A percentile compares a stretch with the other conserved stretches of the same genome.
Conservation (phyloP, 768 basidiomycete species). For the Cubamyces sp. region DNA sequence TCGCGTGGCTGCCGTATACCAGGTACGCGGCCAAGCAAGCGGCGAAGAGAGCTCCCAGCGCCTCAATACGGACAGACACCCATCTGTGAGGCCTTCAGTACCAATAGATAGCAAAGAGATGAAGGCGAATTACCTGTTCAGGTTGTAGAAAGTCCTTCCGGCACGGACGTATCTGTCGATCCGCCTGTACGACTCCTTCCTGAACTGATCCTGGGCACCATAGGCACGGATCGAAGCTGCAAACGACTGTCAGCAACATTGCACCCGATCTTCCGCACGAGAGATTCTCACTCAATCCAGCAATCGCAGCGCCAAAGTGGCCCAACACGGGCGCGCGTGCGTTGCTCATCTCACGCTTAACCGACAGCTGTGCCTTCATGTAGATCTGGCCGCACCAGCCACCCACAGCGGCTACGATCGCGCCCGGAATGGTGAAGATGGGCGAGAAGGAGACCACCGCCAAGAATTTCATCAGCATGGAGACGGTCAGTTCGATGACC, state of each 20-base stretch:
- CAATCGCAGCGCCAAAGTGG: slow-evolving; percentile 57
- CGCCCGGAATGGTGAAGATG: slow-evolving; percentile 45
- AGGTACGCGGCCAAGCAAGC: slow-evolving; percentile 57
- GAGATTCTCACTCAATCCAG: slow-evolving; percentile 46
- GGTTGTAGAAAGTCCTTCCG: slow-evolving; percentile 50
- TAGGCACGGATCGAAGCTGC: slow-evolving; percentile 58
- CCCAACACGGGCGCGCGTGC: slow-evolving; percentile 53
- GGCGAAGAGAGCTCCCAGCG: slow-evolving; percentile 53
- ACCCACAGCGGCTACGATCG: slow-evolving; percentile 43
- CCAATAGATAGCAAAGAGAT: too few species aligned
- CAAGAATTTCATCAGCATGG: slow-evolving; percentile 39
- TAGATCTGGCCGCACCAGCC: slow-evolving; percentile 52
- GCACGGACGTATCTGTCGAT: slow-evolving; percentile 52
- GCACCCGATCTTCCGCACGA: not conserved
- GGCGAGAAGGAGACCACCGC: slow-evolving; percentile 47
- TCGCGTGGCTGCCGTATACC: slow-evolving; percentile 48
- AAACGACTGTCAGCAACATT: not conserved
- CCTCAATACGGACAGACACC: slow-evolving; percentile 59
- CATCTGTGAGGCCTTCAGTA: slow-evolving; percentile 36
- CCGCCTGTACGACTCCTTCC: slow-evolving; percentile 44
- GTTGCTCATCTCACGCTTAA: slow-evolving; percentile 62
- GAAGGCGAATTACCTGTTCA: slow-evolving; percentile 37
- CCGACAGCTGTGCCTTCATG: slow-evolving; percentile 59
- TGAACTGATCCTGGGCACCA: slow-evolving; percentile 51
- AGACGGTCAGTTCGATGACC: slow-evolving; percentile 37